A percentile compares a stretch with the other conserved stretches of the same genome.
Evolutionary conservation across 805 yeast genomes (phyloP).

Genomic region (Candida pini): DNA sequence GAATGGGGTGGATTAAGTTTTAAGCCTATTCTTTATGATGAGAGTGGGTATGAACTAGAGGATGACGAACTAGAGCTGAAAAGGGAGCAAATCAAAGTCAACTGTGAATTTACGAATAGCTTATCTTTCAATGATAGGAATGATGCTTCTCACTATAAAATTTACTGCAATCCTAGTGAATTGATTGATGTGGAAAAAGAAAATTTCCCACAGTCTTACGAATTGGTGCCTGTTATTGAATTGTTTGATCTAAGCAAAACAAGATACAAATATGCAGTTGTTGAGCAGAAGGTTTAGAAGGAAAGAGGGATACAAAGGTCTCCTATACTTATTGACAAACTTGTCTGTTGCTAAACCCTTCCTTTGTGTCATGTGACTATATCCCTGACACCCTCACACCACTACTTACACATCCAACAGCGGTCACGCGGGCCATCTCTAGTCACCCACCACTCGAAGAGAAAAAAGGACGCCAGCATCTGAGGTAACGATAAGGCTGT

Average conservation of each 20-base stretch:
- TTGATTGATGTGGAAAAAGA: not conserved
- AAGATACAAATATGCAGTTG: constrained; percentile 8
- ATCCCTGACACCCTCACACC: too few relatives aligned
- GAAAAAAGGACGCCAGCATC: too few relatives aligned
- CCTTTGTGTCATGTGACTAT: too few relatives aligned
- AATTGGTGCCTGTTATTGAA: constrained; percentile 16
- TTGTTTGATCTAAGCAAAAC: constrained; percentile 9
- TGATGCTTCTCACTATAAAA: constrained; percentile 21
- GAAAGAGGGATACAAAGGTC: not conserved
- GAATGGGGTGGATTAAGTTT: constrained; percentile 73
- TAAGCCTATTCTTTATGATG: constrained; percentile 33
- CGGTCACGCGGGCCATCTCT: too few relatives aligned
- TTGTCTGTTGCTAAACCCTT: too few relatives aligned
- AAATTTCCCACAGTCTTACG: constrained; percentile 14
- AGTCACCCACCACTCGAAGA: too few relatives aligned
- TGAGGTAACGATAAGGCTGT: too few relatives aligned
- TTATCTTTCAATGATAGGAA: constrained; percentile 16
- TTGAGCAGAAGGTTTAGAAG: constrained; percentile 2
- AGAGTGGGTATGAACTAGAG: constrained; percentile 40
- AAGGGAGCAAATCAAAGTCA: constrained; percentile 27
- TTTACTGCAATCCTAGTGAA: constrained; percentile 14
- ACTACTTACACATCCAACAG: too few relatives aligned
- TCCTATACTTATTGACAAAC: too few relatives aligned
- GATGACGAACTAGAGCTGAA: constrained; percentile 24
- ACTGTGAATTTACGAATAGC: constrained; percentile 36